A percentile compares a stretch with the other conserved stretches of the same genome.
Conservation (phyloP, 2,329 filamentous ascomycete genomes). For the Paraphaeosphaeria sporulosa region DNA sequence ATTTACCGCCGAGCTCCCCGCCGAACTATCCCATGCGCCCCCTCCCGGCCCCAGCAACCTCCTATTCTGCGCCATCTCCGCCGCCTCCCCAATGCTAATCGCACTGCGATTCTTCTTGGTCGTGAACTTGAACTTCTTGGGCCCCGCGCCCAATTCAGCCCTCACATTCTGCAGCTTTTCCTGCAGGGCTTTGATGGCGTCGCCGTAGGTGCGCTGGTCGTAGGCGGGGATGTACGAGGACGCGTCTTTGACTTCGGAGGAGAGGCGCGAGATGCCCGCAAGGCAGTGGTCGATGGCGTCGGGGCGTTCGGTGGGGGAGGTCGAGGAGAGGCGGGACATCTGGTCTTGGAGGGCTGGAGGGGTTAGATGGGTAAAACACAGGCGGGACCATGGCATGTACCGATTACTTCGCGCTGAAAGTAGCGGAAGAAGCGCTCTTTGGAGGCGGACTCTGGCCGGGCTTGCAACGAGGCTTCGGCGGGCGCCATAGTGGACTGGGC, state of each 20-base stretch:
- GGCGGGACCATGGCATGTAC: conserved; percentile 54
- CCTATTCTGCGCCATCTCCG: conserved; percentile 60
- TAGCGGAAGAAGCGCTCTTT: conserved; percentile 86
- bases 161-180: conserved; percentile 78
- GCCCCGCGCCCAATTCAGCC: conserved; percentile 72
- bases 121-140: conserved; percentile 86
- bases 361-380: conserved; percentile 1
- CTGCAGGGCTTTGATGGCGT: conserved; percentile 81
- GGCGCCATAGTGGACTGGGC: conserved; percentile 17
- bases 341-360: conserved; percentile 77
- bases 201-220: conserved; percentile 80
- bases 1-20: conserved; percentile 42
- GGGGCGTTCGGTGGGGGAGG: conserved; percentile 73
- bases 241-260: conserved; percentile 84
- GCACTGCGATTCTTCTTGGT: conserved; percentile 60
- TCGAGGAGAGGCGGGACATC: conserved; percentile 72
- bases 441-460: conserved; percentile 44
- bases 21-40: conserved; percentile 1
- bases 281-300: conserved; percentile 84
- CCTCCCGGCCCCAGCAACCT: conserved; percentile 37
- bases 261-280: conserved; percentile 79
- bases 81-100: conserved; percentile 64
- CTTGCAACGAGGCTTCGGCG: conserved; percentile 13
- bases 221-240: conserved; percentile 84
- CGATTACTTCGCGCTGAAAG: conserved; percentile 77